Evolutionary conservation across 331 rosid genomes (phyloP).

Genomic region (Pyracantha coccinea): DNA sequence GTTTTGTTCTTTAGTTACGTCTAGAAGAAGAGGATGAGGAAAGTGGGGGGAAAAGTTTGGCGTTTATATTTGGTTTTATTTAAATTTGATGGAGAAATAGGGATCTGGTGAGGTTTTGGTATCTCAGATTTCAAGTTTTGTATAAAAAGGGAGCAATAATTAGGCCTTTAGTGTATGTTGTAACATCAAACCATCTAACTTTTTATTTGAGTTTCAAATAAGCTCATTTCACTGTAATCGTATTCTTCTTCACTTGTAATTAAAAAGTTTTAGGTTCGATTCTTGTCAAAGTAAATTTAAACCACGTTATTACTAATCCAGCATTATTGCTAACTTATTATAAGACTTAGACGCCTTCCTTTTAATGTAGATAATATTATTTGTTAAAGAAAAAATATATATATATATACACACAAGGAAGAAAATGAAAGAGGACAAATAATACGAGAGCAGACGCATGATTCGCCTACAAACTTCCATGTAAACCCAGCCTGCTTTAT

Average conservation of each 20-base stretch:
- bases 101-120: not conserved
- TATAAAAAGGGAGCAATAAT: not conserved
- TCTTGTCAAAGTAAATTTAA: too few species aligned
- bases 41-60: too few species aligned
- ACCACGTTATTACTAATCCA: too few species aligned
- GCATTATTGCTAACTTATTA: too few species aligned
- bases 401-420: not conserved
- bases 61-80: not conserved
- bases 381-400: too few species aligned
- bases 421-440: not conserved
- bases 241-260: accelerated
- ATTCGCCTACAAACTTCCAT: not conserved
- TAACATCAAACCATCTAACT: not conserved
- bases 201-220: too few species aligned
- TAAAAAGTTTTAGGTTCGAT: too few species aligned
- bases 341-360: too few species aligned
- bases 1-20: too few species aligned
- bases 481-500: too few species aligned
- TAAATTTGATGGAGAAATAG: not conserved
- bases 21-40: too few species aligned
- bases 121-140: not conserved
- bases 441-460: not conserved
- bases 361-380: too few species aligned
- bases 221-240: not conserved
- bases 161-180: not conserved